Conservation (phyloP, 768 basidiomycete genomes). For the Rhizopogon vinicolor region DNA sequence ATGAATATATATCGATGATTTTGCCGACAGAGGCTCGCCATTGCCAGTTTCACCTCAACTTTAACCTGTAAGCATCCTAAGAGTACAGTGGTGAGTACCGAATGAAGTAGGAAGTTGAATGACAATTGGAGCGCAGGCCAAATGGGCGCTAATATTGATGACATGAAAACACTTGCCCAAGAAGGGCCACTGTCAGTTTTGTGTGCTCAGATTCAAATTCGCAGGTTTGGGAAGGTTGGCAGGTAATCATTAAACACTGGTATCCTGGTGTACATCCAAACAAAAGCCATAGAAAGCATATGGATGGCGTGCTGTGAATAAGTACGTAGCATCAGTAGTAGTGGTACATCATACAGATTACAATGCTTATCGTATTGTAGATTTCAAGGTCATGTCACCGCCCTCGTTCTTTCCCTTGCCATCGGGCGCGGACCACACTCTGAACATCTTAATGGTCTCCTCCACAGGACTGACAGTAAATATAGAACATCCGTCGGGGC, state of each 20-base stretch:
- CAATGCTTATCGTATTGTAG: conserved; percentile 19
- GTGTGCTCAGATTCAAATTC: background rate
- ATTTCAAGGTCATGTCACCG: conserved; percentile 18
- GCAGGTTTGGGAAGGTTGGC: background rate
- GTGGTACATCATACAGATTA: conserved; percentile 1
- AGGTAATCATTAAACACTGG: background rate
- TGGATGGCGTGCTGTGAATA: background rate
- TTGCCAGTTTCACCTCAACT: no score
- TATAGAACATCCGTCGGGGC: conserved; percentile 56
- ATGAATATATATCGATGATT: no score
- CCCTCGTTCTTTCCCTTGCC: conserved; percentile 13
- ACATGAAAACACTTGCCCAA: no score
- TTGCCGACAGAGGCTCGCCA: no score
- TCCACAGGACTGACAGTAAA: conserved; percentile 63
- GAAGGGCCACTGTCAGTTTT: no score
- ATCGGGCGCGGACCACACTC: conserved; percentile 45
- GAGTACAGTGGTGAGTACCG: background rate
- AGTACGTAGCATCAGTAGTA: conserved; percentile 3
- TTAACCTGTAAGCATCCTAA: no score
- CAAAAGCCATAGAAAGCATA: background rate
- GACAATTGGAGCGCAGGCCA: background rate
- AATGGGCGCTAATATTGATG: background rate
- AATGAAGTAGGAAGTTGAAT: background rate
- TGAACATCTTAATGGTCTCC: conserved; percentile 72
- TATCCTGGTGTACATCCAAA: background rate